Evolutionary conservation across 2,329 filamentous ascomycete species (phyloP).

Genomic region (Blumeria graminis): DNA sequence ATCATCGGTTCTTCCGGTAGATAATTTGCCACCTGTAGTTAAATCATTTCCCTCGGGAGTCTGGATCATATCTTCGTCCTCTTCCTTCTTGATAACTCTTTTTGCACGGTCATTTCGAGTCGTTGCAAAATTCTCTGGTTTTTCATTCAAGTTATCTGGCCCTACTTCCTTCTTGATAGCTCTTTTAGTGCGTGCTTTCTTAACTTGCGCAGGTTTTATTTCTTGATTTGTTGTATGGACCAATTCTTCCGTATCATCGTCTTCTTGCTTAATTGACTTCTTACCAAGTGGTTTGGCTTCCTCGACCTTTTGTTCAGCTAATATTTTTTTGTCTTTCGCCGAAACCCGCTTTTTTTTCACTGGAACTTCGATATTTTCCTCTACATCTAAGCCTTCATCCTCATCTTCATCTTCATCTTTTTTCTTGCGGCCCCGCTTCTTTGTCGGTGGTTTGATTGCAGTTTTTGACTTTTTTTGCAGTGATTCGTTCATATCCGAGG

Average conservation of each 20-base stretch:
- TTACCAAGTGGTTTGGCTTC: not conserved
- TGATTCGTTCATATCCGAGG: conserved; percentile 10
- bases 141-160: not conserved
- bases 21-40: too few species aligned
- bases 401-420: conserved; percentile 3
- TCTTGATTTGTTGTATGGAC: not conserved
- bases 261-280: conserved; percentile 1
- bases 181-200: not conserved
- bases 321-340: not conserved
- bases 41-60: too few species aligned
- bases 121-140: not conserved
- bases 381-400: conserved; percentile 3
- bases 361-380: conserved; percentile 2
- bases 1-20: too few species aligned
- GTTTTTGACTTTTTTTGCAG: not conserved
- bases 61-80: too few species aligned
- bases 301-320: not conserved
- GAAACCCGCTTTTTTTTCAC: conserved; percentile 1
- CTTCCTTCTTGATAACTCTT: conserved; percentile 12
- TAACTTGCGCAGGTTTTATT: not conserved
- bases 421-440: conserved; percentile 5
- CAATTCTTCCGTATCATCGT: not conserved
- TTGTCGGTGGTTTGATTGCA: conserved; percentile 3
- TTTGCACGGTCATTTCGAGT: not conserved
- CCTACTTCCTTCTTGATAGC: not conserved